These are phyloP conservation scores for Zancudomyces culisetae DNA, from an alignment of 371 early-diverging fungal species.

Conservation along the genomic window DNA sequence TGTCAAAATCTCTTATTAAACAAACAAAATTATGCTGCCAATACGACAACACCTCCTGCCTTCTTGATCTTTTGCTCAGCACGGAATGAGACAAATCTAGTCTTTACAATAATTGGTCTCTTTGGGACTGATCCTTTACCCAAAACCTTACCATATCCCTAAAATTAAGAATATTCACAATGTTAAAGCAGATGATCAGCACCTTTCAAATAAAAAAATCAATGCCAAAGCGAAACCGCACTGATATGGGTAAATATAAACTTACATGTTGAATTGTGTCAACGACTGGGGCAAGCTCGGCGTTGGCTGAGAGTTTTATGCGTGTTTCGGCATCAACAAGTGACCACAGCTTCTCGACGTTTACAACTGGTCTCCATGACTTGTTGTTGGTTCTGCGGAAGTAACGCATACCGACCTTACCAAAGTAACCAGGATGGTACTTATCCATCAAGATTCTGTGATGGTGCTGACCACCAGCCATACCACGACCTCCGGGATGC, in stretches of 20 bases:
- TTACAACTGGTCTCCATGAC: conserved; percentile 73
- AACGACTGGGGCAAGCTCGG: conserved; percentile 84
- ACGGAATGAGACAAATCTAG: conserved; percentile 80
- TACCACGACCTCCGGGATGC: conserved; percentile 99
- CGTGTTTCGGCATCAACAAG: conserved; percentile 84
- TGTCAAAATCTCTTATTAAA: neutral
- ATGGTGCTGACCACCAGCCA: conserved; percentile 99
- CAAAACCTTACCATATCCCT: conserved; percentile 92
- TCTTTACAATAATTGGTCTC: conserved; percentile 94
- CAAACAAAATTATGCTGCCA: conserved; percentile 32
- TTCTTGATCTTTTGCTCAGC: conserved; percentile 98
- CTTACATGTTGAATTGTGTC: conserved; percentile 53
- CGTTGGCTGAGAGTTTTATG: conserved; percentile 63
- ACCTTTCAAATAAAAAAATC: neutral
- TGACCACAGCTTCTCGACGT: conserved; percentile 89
- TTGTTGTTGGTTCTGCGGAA: conserved; percentile 94
- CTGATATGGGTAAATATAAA: conserved; percentile 21
- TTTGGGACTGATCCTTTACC: conserved; percentile 85
- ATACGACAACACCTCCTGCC: conserved; percentile 86
- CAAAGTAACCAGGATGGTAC: conserved; percentile 99
- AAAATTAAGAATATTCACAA: neutral
- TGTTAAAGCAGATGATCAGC: conserved; percentile 15
- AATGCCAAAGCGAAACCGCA: conserved; percentile 3
- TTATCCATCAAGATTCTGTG: conserved; percentile 99
- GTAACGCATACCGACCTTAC: conserved; percentile 99